A percentile compares a stretch with the other conserved stretches of the same genome.
These are phyloP conservation scores for Herpotrichia juniperi DNA, from an alignment of 2,329 filamentous ascomycete species.

Conservation along the genomic window DNA sequence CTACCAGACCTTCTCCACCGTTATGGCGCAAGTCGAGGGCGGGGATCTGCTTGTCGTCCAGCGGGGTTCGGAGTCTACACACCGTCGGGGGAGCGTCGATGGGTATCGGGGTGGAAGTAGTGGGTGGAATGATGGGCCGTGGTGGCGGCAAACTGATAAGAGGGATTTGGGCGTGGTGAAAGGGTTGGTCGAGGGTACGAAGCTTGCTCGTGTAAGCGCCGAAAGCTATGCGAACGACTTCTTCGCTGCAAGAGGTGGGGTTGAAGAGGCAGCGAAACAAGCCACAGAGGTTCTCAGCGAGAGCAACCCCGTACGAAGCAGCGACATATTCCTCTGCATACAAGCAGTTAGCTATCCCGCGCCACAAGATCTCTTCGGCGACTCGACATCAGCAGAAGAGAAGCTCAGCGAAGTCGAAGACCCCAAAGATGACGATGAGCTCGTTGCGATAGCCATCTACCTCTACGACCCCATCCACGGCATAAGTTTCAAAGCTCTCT, in stretches of 20 bases:
- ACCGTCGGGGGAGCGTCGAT: constrained; percentile 68
- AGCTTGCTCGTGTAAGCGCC: constrained; percentile 86
- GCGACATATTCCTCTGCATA: constrained; percentile 93
- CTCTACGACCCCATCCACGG: constrained; percentile 88
- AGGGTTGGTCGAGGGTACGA: constrained; percentile 84
- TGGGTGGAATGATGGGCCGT: constrained; percentile 92
- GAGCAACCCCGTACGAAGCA: constrained; percentile 86
- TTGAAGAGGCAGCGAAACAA: constrained; percentile 79
- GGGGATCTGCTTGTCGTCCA: constrained; percentile 94
- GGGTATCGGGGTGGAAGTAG: constrained; percentile 62
- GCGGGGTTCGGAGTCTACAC: constrained; percentile 83
- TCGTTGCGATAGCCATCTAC: constrained; percentile 77
- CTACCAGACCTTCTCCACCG: constrained; percentile 87
- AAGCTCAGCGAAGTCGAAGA: constrained; percentile 58
- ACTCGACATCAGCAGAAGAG: constrained; percentile 60
- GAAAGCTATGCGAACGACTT: constrained; percentile 88
- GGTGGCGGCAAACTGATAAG: constrained; percentile 80
- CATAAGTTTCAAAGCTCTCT: constrained; percentile 83
- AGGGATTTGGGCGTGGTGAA: constrained; percentile 81
- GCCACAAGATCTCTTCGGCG: constrained; percentile 71
- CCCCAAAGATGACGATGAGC: constrained; percentile 65
- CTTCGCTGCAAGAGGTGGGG: constrained; percentile 76
- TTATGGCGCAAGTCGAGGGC: constrained; percentile 99
- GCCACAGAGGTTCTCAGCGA: constrained; percentile 81
- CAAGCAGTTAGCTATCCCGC: constrained; percentile 77